phyloP scores from a whole-genome alignment of 202 grass and related monocot species.

The Schoenoplectus triqueter region DNA sequence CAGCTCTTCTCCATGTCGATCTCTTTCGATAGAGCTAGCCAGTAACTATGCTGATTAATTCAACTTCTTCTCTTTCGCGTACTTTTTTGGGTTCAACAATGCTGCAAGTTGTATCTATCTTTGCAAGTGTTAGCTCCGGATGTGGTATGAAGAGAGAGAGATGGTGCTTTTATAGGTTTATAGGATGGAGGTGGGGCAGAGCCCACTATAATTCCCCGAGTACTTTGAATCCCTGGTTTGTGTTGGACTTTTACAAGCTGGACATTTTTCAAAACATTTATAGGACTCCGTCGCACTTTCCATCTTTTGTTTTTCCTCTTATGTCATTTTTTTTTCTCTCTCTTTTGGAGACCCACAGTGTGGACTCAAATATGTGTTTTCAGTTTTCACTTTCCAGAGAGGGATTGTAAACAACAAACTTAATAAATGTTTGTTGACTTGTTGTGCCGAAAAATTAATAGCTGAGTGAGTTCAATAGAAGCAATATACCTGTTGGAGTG shows the following conservation, averaged over 20 bases:
- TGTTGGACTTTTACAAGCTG: constrained; percentile 19
- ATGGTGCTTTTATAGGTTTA: constrained; percentile 4
- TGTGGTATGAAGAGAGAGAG: constrained; percentile 22
- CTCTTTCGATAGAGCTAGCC: neutral
- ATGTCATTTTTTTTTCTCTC: neutral
- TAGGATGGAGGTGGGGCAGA: neutral
- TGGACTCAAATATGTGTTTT: neutral
- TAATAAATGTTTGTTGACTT: neutral
- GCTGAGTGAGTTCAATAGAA: no score
- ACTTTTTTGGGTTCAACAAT: no score
- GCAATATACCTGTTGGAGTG: no score
- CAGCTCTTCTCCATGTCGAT: constrained; percentile 26
- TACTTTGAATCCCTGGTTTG: neutral
- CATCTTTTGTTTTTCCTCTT: neutral
- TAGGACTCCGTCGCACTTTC: neutral
- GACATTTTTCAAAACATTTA: neutral
- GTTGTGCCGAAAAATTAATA: neutral
- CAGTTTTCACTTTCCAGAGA: no score
- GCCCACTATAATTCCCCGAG: neutral
- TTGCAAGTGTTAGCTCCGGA: neutral
- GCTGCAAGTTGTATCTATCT: neutral
- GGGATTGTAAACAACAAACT: neutral
- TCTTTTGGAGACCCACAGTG: neutral
- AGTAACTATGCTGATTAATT: no score
- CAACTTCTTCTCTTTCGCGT: no score